Conservation (phyloP, 208 protist genomes). For the Borovskyia barvae region DNA sequence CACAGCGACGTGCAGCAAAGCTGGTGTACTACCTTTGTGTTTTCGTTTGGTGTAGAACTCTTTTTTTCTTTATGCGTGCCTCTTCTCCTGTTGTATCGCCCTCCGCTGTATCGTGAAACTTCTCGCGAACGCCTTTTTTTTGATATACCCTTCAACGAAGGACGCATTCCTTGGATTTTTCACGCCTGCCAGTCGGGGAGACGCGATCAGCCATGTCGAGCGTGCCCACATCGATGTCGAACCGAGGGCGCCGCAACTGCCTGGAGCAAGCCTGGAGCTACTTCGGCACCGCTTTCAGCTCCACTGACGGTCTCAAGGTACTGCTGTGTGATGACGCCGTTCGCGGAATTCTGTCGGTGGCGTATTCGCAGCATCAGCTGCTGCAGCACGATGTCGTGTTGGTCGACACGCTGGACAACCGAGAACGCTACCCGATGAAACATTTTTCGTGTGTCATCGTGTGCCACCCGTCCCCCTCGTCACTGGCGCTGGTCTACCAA, state of each 20-base stretch:
- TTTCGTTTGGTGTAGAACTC: too few relatives aligned
- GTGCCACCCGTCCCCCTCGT: constrained; percentile 88
- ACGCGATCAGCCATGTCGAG: constrained; percentile 4
- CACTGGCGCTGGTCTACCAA: constrained; percentile 77
- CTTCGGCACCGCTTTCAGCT: constrained; percentile 62
- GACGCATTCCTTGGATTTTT: too few relatives aligned
- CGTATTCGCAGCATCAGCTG: constrained; percentile 95
- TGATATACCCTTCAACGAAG: too few relatives aligned
- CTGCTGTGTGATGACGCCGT: constrained; percentile 95
- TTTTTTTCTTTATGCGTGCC: too few relatives aligned
- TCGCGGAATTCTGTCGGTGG: constrained; percentile 92
- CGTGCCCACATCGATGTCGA: constrained; percentile 10
- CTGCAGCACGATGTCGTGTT: constrained; percentile 97
- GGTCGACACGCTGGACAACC: constrained; percentile 92
- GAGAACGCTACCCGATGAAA: constrained; percentile 88
- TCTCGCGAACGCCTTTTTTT: too few relatives aligned
- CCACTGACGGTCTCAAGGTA: constrained; percentile 87
- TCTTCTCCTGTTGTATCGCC: too few relatives aligned
- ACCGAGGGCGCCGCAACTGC: constrained; percentile 45
- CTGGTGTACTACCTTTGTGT: too few relatives aligned
- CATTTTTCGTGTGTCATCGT: constrained; percentile 93
- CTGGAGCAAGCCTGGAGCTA: constrained; percentile 78
- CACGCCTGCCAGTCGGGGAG: neutral
- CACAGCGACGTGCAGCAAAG: too few relatives aligned
- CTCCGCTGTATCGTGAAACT: too few relatives aligned